Percentiles rank a stretch among this genome's conserved stretches.
phyloP scores from a whole-genome alignment of 768 basidiomycete species.

The Boletellus ananas region DNA sequence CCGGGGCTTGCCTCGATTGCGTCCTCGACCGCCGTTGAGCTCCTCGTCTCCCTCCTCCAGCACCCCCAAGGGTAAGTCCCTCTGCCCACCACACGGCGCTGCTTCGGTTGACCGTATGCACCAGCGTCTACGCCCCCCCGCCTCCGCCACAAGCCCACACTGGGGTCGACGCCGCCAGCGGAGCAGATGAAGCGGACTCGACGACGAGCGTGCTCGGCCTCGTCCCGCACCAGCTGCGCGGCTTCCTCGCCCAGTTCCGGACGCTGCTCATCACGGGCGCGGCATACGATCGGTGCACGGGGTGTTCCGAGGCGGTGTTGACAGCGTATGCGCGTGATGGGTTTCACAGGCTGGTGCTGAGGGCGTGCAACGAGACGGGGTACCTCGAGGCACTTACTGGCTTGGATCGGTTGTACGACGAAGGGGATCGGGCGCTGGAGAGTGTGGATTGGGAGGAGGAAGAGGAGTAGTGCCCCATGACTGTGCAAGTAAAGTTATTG shows the following conservation, averaged over 20 bases:
- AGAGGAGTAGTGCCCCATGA: slow-evolving; percentile 16
- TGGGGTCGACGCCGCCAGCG: slow-evolving; percentile 9
- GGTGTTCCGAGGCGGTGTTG: slow-evolving; percentile 80
- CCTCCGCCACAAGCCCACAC: slow-evolving; percentile 45
- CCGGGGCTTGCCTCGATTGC: slow-evolving; percentile 94
- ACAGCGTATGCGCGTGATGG: slow-evolving; percentile 79
- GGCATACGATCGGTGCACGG: slow-evolving; percentile 85
- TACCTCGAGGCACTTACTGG: slow-evolving; percentile 77
- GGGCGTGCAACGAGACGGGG: slow-evolving; percentile 78
- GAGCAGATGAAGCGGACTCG: slow-evolving; percentile 5
- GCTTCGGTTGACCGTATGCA: slow-evolving; percentile 10
- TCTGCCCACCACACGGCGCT: too few species aligned
- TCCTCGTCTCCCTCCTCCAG: slow-evolving; percentile 84
- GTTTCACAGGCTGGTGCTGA: slow-evolving; percentile 63
- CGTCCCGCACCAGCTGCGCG: slow-evolving; percentile 93
- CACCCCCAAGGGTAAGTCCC: slow-evolving; percentile 76
- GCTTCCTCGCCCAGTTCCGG: slow-evolving; percentile 83
- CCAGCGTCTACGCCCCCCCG: slow-evolving; percentile 62
- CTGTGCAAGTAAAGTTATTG: too few species aligned
- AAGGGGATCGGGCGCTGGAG: slow-evolving; percentile 69
- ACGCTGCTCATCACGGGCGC: slow-evolving; percentile 82
- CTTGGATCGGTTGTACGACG: slow-evolving; percentile 69
- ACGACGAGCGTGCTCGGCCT: slow-evolving; percentile 66
- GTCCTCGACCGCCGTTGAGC: slow-evolving; percentile 86
- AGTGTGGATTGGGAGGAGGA: slow-evolving; percentile 77